Conservation (phyloP, 257 asterid species). For the Orobanche coerulescens region DNA sequence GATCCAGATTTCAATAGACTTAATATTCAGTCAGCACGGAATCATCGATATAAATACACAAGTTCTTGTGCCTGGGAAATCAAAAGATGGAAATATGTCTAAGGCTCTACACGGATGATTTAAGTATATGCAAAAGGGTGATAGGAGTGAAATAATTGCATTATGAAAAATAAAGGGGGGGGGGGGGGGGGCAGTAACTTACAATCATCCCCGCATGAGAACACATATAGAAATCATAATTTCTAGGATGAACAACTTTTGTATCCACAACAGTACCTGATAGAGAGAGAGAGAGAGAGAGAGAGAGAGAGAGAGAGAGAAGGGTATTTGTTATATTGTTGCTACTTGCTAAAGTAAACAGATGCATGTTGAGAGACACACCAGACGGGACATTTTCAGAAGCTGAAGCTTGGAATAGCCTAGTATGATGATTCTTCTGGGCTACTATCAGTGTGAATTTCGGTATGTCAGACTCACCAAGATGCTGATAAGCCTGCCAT, state of each 20-base stretch:
- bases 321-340: background rate
- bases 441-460: constrained; percentile 84
- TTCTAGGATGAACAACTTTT: constrained; percentile 65
- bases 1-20: background rate
- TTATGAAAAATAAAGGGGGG: constrained; percentile 1
- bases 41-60: too few species aligned
- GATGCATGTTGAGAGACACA: constrained; percentile 23
- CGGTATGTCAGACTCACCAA: constrained; percentile 66
- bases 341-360: constrained; percentile 4
- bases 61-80: too few species aligned
- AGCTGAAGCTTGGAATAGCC: constrained; percentile 62
- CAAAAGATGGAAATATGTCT: too few species aligned
- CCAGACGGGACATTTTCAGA: constrained; percentile 82
- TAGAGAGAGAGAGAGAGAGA: constrained; percentile 20
- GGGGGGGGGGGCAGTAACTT: constrained; percentile 27
- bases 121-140: background rate
- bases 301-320: background rate
- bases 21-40: background rate
- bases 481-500: constrained; percentile 72
- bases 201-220: constrained; percentile 81
- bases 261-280: constrained; percentile 86
- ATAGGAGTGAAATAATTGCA: background rate
- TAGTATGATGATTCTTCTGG: constrained; percentile 82
- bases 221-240: constrained; percentile 83
- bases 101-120: background rate